Evolutionary conservation across 2,329 filamentous ascomycete species (phyloP), one percentile per base, ranked within the genome.

Genomic region (Ceratocystis ficicola): DNA sequence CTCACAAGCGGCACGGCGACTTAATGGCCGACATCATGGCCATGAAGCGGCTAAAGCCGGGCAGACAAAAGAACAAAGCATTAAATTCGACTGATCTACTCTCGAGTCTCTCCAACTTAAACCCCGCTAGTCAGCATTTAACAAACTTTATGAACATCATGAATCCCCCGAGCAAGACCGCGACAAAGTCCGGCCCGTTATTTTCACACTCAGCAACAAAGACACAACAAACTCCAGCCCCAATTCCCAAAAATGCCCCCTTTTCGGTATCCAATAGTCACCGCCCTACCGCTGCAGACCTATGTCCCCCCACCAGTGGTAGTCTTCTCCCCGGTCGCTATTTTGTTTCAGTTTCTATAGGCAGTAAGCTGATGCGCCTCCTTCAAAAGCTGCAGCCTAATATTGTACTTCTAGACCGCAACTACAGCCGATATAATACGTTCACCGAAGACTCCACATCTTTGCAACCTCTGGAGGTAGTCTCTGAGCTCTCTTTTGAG

Each of bases 401-500:
- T 8, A 30, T 61, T 28, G 32, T 44, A 8, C 30, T 68, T 10
- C 28, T 67, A 5, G 63, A 63, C 41, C 62, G 67, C 48, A 32
- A 65, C 30, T 65, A 67, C 32, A 62, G 41, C 30, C 55, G 55
- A 17, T 59, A 32, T 8, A 59, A 36, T 30, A 32, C 55, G 28
- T 20, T 59, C n/a, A 8, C 3, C 3, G 32, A 59, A n/a, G 32
- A 10, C 25, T 30, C 28, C 30, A 46, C 28, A 61, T n/a, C 44
- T 20, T 25, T 52, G 17, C 50, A 57, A 30, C 36, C 44, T 20
- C 15, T 8, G 17, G 60, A 61, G n/a, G 15, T 41, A 10, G 7
- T 70, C 3, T 79, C 77, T 0, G 69, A 75, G 0, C 73, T 81
- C 1, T 74, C 75, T 0, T 75, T 77, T 5, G 87, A 90, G 72